Evolutionary conservation across 495 filamentous ascomycete species (phyloP).

Genomic region (Elaphomyces granulatus): DNA sequence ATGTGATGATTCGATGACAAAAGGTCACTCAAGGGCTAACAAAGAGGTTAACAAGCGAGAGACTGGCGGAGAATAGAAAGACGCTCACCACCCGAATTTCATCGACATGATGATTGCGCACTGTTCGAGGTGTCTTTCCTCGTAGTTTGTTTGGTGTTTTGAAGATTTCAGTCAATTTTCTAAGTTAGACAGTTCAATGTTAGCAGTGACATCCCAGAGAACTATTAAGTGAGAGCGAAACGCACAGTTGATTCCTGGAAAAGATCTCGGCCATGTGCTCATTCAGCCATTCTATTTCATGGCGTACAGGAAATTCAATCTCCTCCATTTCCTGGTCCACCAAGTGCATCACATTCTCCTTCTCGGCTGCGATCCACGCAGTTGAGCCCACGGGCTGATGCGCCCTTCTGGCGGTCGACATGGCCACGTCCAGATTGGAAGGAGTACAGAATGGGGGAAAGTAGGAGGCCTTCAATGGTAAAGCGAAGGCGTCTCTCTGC

Average conservation of each 20-base stretch:
- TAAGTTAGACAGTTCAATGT: constrained; percentile 29
- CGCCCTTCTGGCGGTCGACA: constrained; percentile 34
- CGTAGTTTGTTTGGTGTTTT: constrained; percentile 92
- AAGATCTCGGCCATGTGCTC: constrained; percentile 96
- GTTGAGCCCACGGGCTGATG: constrained; percentile 47
- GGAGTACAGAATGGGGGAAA: not conserved
- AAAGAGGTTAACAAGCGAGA: constrained; percentile 6
- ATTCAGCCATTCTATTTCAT: constrained; percentile 91
- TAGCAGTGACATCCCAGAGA: not conserved
- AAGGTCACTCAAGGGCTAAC: constrained; percentile 68
- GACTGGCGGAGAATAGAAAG: not conserved
- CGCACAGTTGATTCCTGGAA: constrained; percentile 66
- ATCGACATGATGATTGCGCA: constrained; percentile 48
- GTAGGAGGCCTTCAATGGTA: no score
- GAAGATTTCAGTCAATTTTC: constrained; percentile 81
- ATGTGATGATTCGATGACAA: constrained; percentile 39
- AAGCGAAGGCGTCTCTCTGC: no score
- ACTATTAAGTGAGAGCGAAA: constrained; percentile 6
- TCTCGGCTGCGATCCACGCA: constrained; percentile 53
- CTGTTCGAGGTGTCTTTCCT: constrained; percentile 82
- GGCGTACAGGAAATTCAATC: constrained; percentile 72
- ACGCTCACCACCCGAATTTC: constrained; percentile 54
- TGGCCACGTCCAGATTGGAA: constrained; percentile 30
- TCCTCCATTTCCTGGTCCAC: constrained; percentile 68
- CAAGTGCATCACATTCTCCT: constrained; percentile 46